Percentiles rank a stretch among this genome's conserved stretches.
phyloP scores from a whole-genome alignment of 257 asterid species.

The Plantago elongata region DNA sequence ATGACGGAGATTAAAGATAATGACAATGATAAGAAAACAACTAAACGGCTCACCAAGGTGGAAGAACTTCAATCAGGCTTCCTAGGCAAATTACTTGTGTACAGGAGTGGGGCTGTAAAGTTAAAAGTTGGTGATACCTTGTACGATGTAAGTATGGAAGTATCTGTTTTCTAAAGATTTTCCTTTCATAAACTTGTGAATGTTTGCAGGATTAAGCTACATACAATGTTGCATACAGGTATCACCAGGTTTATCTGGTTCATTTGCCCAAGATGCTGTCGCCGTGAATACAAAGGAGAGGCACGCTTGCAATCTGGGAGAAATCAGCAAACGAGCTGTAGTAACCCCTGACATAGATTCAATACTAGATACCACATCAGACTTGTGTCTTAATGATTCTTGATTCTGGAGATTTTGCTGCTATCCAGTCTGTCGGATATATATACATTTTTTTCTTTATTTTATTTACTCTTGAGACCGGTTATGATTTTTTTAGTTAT shows the following conservation, averaged over 20 bases:
- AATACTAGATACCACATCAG: conserved; percentile 38
- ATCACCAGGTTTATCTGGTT: conserved; percentile 52
- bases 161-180: not conserved
- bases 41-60: conserved; percentile 29
- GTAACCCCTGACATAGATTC: conserved; percentile 60
- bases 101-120: conserved; percentile 71
- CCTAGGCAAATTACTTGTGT: conserved; percentile 74
- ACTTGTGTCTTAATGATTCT: conserved; percentile 29
- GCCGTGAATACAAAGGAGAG: conserved; percentile 47
- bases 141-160: conserved; percentile 54
- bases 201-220: conserved; percentile 4
- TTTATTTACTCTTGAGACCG: no score
- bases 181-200: not conserved
- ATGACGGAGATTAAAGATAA: conserved; percentile 14
- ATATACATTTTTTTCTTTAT: no score
- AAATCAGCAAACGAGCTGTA: conserved; percentile 49
- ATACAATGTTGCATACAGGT: conserved; percentile 39
- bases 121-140: conserved; percentile 76
- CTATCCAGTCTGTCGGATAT: no score
- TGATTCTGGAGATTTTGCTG: conserved; percentile 20
- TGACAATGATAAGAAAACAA: conserved; percentile 23
- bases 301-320: conserved; percentile 56
- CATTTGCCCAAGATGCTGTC: conserved; percentile 51
- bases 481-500: no score
- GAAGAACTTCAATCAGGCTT: conserved; percentile 53